Base-by-base conservation (phyloP, 2,329 filamentous ascomycete genomes). In the Penicillium sp. region DNA sequence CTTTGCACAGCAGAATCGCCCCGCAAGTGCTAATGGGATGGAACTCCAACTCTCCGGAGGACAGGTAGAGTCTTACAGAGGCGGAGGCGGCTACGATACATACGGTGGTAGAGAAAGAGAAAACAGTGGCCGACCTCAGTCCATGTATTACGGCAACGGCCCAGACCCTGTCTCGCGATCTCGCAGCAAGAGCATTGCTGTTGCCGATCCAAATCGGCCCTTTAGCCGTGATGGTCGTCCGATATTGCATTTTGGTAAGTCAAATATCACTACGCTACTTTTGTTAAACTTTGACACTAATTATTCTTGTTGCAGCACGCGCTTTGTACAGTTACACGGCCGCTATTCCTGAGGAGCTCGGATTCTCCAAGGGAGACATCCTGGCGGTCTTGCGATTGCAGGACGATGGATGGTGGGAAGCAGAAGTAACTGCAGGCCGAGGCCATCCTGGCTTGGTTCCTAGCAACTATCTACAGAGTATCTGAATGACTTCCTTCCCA, bases 361-460 rank as follows among this genome's bases (percentile, higher is more conserved):
- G 89, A 14, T 99, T 99, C 72, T 81, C 81, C 47, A 99, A 99
- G 77, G 92, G 92, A 48, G 95, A 99, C 68, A 85, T 93, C 58
- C 80, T 99, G 14, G 91, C 93, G 2, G 86, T 99, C 14, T 79
- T 97, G 47, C 83, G 92, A 59, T 85, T 96, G 66, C 94, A 99
- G 74, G 94, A 99, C 70, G 94, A 99, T 69, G 94, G 94, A 20
- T 99, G 94, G 94, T 99, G 95, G 94, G 94, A 99, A 77, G 95
- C 95, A 12, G 93, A 97, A 72, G 84, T 97, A 42, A 89, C 92
- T 47, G 79, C 78, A 8, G 71, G 75, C 42, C 71, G 68, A n/a
- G 63, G 67, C 40, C 70, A 66, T 55, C 71, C 80, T 16, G 85
- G 85, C 23, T 73, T 88, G 63, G 85, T 88, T 52, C 85, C 85